Base-by-base conservation (phyloP, 1,284 basidiomycete genomes). In the Moesziomyces parantarcticus region DNA sequence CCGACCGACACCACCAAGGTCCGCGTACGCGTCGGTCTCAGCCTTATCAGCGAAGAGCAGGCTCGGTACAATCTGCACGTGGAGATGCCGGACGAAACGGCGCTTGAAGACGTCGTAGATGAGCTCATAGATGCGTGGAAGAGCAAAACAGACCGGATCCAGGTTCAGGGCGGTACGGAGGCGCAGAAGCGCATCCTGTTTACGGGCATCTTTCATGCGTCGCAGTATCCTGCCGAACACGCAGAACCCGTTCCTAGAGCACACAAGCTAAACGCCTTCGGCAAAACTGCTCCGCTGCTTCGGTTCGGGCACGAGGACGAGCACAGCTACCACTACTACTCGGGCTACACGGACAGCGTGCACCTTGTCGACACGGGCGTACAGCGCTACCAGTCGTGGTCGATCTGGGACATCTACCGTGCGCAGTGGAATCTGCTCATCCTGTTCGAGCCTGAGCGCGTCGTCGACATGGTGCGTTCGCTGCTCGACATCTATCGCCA, bases 371-470 rank as follows among this genome's bases (percentile, higher is more conserved):
- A 52, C n/a, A 77, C 87, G 20, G 89, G 90, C 11, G 75, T 84
- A 23, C 91, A 90, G 0, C 64, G 65, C 7, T 93, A 93, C 78
- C 91, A 89, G 0, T 92, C 91, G 0, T 93, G 92, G 82, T 92
- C 91, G 0, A 92, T 90, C 75, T 93, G 92, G 92, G 92, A 93
- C 77, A 92, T 89, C 0, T 93, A 88, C 84, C 89, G 92, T 8
- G 91, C 92, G 0, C 88, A 88, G 55, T 92, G 91, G 88, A 90
- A 89, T 0, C 91, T 90, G 88, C 88, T 90, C 45, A 90, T 93
- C 45, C 85, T 93, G 1, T 87, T 92, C 21, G 89, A 90, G 0
- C 91, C 92, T 0, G 91, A 92, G 73, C 86, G 91, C 13, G 85
- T 92, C 9, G 87, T 89, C 0, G 89, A 87, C 0, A 92, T 93